Evolutionary conservation across 352 stramenopile species (phyloP).

Genomic region (Globisporangium abappressorium): DNA sequence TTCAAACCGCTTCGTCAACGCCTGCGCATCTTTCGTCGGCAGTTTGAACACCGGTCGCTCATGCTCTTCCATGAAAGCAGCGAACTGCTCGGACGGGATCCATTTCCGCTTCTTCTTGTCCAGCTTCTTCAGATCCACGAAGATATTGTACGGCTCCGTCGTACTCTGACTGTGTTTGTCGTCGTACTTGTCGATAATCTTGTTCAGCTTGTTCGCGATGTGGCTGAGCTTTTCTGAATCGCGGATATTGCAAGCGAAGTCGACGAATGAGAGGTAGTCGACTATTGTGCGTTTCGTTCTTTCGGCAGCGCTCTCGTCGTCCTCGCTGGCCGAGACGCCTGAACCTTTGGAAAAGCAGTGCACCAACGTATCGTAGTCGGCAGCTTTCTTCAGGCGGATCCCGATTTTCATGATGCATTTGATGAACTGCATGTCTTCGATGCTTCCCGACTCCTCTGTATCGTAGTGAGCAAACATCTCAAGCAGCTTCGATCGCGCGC

Average conservation of each 20-base stretch:
- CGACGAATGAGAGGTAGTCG: constrained; percentile 56
- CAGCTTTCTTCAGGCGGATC: constrained; percentile 36
- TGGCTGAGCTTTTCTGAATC: constrained; percentile 62
- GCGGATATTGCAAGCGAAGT: constrained; percentile 66
- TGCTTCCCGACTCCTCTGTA: constrained; percentile 24
- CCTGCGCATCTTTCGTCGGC: constrained; percentile 26
- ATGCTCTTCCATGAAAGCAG: constrained; percentile 21
- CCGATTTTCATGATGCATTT: constrained; percentile 60
- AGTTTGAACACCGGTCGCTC: constrained; percentile 43
- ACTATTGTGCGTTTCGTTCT: constrained; percentile 24
- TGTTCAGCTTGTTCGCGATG: constrained; percentile 43
- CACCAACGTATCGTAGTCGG: constrained; percentile 33
- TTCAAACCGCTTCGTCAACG: constrained; percentile 55
- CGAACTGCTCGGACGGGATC: constrained; percentile 46
- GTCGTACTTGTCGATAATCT: constrained; percentile 47
- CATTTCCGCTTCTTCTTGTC: constrained; percentile 57
- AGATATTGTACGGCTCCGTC: constrained; percentile 42
- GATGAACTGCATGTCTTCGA: constrained; percentile 44
- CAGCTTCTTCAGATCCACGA: constrained; percentile 38
- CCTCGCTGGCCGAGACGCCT: background rate
- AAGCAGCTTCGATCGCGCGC: constrained; percentile 36
- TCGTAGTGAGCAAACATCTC: constrained; percentile 58
- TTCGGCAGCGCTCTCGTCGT: constrained; percentile 9
- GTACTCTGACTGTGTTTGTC: constrained; percentile 43
- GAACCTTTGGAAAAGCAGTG: constrained; percentile 34